A percentile compares a stretch with the other conserved stretches of the same genome.
Conservation (phyloP, 1,139 yeast species). For the Hyphopichia fennica region DNA sequence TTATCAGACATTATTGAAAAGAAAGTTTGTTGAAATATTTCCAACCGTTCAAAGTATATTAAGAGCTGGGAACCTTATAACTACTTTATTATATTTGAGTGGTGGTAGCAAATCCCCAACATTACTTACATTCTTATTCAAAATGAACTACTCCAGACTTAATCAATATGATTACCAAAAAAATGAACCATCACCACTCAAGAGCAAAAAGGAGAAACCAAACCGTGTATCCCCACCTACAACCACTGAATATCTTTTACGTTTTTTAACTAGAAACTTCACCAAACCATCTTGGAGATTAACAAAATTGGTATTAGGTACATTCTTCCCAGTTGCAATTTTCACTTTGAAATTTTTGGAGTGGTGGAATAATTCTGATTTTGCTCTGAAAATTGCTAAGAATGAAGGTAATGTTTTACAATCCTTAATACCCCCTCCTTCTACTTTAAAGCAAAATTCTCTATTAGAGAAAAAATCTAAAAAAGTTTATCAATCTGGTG, state of each 20-base stretch:
- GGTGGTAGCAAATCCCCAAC: constrained; percentile 68
- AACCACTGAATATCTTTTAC: constrained; percentile 43
- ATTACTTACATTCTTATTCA: constrained; percentile 59
- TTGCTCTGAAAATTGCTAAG: constrained; percentile 61
- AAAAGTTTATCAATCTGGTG: constrained; percentile 30
- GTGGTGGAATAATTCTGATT: constrained; percentile 90
- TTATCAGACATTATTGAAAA: constrained; percentile 31
- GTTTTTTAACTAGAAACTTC: constrained; percentile 27
- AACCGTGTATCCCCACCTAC: constrained; percentile 52
- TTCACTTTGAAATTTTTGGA: constrained; percentile 84
- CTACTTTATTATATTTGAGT: constrained; percentile 66
- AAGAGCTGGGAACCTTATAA: constrained; percentile 53
- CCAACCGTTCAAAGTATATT: constrained; percentile 57
- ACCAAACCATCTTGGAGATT: constrained; percentile 43
- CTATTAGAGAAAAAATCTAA: constrained; percentile 11
- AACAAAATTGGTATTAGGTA: constrained; percentile 43
- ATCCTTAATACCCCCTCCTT: constrained; percentile 57
- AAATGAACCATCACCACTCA: constrained; percentile 33
- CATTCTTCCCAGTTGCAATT: constrained; percentile 79
- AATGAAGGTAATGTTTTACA: constrained; percentile 51
- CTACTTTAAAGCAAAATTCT: constrained; percentile 20
- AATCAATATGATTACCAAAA: constrained; percentile 59
- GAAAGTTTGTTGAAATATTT: constrained; percentile 55
- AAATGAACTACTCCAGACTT: constrained; percentile 70
- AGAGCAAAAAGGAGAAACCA: constrained; percentile 14